Evolutionary conservation across 441 rosid genomes (phyloP).

Genomic region (Erysimum cheiri): DNA sequence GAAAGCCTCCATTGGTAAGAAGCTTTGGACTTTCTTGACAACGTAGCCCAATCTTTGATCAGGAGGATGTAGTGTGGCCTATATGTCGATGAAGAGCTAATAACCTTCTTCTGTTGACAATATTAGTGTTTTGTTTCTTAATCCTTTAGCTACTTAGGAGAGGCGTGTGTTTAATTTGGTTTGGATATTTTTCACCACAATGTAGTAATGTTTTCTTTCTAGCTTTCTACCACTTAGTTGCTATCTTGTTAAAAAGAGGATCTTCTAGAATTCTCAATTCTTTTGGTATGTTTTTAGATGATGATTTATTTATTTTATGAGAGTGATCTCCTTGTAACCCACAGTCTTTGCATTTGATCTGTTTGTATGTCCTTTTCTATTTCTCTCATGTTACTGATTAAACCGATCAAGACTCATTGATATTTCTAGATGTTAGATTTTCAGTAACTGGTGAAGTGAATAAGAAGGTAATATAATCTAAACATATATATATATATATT

Average conservation of each 20-base stretch:
- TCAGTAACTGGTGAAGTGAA: neutral
- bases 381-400: too few species aligned
- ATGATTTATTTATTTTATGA: conserved; percentile 24
- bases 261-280: conserved; percentile 34
- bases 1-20: conserved; percentile 81
- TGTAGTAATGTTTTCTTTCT: conserved; percentile 34
- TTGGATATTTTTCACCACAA: conserved; percentile 27
- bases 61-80: conserved; percentile 51
- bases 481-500: too few species aligned
- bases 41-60: conserved; percentile 55
- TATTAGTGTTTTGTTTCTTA: conserved; percentile 37
- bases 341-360: conserved; percentile 12
- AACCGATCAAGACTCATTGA: neutral
- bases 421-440: neutral
- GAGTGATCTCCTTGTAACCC: conserved; percentile 29
- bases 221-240: conserved; percentile 38
- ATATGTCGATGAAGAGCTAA: conserved; percentile 42
- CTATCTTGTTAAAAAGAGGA: conserved; percentile 47
- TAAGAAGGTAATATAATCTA: neutral
- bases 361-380: neutral
- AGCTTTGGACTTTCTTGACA: conserved; percentile 91
- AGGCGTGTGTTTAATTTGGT: conserved; percentile 31
- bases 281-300: conserved; percentile 44
- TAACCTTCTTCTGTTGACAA: conserved; percentile 33
- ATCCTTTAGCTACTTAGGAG: conserved; percentile 43